Conservation (phyloP, 352 stramenopile species). For the Pythium vanterpoolii region DNA sequence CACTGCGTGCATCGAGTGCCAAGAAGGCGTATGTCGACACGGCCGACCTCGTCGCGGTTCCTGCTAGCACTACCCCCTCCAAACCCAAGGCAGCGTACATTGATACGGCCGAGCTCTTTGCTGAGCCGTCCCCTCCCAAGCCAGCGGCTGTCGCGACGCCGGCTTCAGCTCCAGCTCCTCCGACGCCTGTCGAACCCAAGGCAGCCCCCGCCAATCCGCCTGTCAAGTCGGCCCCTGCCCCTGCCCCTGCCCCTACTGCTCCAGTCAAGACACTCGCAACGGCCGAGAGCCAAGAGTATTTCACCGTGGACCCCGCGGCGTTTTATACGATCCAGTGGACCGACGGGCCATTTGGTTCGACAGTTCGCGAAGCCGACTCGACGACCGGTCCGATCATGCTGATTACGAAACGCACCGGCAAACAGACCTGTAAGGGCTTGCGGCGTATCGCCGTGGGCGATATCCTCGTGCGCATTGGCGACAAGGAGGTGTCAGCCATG, state of each 20-base stretch:
- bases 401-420: slow-evolving; percentile 79
- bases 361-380: slow-evolving; percentile 70
- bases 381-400: slow-evolving; percentile 64
- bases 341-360: slow-evolving; percentile 77
- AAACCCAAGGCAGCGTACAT: slow-evolving; percentile 7
- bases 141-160: background rate
- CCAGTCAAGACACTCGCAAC: slow-evolving; percentile 15
- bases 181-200: slow-evolving; percentile 5
- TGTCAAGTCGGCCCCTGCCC: background rate
- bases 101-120: slow-evolving; percentile 17
- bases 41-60: slow-evolving; percentile 5
- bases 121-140: background rate
- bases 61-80: background rate
- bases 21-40: slow-evolving; percentile 18
- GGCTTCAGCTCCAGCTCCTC: background rate
- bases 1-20: background rate
- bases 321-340: slow-evolving; percentile 84
- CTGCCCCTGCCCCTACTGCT: background rate
- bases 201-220: slow-evolving; percentile 5
- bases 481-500: slow-evolving; percentile 61
- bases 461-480: slow-evolving; percentile 72
- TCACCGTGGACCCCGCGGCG: slow-evolving; percentile 57
- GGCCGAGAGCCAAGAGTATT: slow-evolving; percentile 43
- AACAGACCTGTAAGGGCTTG: slow-evolving; percentile 70
- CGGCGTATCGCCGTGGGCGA: slow-evolving; percentile 72